Evolutionary conservation across 2,329 filamentous ascomycete genomes (phyloP), one percentile per base, ranked within the genome.

Genomic region (Diplodia scrobiculata): DNA sequence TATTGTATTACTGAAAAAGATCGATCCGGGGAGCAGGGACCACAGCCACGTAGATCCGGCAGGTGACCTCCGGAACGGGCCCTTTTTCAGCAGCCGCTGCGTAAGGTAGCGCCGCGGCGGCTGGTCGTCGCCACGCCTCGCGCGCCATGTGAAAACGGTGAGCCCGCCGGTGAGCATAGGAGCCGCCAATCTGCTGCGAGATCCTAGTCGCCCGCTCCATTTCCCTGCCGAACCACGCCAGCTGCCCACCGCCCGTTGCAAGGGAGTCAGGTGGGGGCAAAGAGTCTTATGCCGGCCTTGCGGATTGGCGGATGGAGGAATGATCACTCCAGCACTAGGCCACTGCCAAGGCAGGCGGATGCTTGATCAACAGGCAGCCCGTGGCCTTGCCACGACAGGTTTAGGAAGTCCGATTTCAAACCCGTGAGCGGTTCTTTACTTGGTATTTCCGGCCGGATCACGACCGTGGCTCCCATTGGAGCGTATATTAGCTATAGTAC

Each of bases 271-370:
- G 58, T 62, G 58, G 58, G 45, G 58, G 19, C 41, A 29, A 36
- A 62, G 58, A 45, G 58, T 51, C 58, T 51, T 27, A 34, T 60
- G 55, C 41, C 55, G 55, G 55, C 55, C 25, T 25, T 60, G 55
- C 55, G 55, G 55, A 60, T 62, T 62, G 41, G 58, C 58, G 58
- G 58, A 50, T 62, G 21, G 27, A 50, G 58, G 58, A 50, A 62
- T 62, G 55, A 60, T 60, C 55, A 60, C 55, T 60, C 55, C 55
- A 62, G 58, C 58, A 50, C 58, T 36, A 62, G 58, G 58, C 41
- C 58, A 50, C 58, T 29, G 58, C 58, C 58, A 51, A 62, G 41
- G 29, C 25, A 29, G 27, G 17, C 27, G 29, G 21, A 29, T 50
- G 58, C 58, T 62, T 62, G 58, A 62, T 62, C 58, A 62, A 50